A percentile compares a stretch with the other conserved stretches of the same genome.
phyloP scores from a whole-genome alignment of 768 basidiomycete genomes.

The Mrakia frigida region DNA sequence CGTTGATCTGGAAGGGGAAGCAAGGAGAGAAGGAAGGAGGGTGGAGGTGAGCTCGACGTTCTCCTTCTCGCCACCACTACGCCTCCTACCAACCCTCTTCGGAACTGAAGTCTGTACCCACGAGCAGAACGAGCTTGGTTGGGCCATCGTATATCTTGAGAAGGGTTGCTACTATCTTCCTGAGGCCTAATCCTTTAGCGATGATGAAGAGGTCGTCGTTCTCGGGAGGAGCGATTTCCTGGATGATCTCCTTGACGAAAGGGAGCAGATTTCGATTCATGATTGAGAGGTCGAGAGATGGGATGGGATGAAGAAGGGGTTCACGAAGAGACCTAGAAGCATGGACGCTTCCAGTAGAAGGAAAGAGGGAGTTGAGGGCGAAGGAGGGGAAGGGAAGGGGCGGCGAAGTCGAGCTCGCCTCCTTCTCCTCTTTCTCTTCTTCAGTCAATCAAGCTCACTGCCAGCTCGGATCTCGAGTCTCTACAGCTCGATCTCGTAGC shows the following conservation, averaged over 20 bases:
- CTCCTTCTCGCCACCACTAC: constrained; percentile 37
- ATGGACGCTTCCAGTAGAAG: not conserved
- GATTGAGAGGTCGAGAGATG: not conserved
- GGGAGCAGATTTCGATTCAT: not conserved
- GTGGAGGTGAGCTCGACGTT: constrained; percentile 33
- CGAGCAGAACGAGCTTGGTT: constrained; percentile 72
- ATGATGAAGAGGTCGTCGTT: constrained; percentile 56
- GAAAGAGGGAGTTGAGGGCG: not conserved
- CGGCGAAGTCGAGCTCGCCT: too few relatives aligned
- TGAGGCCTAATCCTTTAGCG: constrained; percentile 83
- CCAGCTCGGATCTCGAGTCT: too few relatives aligned
- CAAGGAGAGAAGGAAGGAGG: not conserved
- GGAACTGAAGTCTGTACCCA: not conserved
- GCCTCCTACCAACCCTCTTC: not conserved
- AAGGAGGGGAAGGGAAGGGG: not conserved
- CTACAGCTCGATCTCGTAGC: too few relatives aligned
- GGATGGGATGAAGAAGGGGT: not conserved
- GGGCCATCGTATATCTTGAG: constrained; percentile 89
- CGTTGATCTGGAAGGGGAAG: constrained; percentile 38
- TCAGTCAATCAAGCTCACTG: too few relatives aligned
- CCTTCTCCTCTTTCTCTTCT: too few relatives aligned
- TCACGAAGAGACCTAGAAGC: not conserved
- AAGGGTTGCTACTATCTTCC: constrained; percentile 74
- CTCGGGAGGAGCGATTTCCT: constrained; percentile 44
- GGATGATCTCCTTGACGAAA: constrained; percentile 38